A percentile compares a stretch with the other conserved stretches of the same genome.
Conservation (phyloP, 139 green algal species). For the Microglena sp. region DNA sequence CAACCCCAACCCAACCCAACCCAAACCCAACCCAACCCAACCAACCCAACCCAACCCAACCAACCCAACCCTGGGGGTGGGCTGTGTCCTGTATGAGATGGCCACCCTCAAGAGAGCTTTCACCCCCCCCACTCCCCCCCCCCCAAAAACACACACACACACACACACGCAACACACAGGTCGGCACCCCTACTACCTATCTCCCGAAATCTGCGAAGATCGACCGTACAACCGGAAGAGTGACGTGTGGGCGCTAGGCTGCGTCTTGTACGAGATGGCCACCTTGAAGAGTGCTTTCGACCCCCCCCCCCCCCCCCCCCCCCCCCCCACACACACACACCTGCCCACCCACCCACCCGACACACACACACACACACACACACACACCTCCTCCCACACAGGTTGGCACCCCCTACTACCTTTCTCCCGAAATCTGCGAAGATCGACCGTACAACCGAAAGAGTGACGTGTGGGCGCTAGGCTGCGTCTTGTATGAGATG, state of each 20-base stretch:
- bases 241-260: constrained; percentile 60
- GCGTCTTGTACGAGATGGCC: constrained; percentile 57
- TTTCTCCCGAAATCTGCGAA: constrained; percentile 53
- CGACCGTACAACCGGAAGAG: constrained; percentile 63
- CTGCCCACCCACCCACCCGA: too few species aligned
- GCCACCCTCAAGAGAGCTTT: background rate
- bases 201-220: constrained; percentile 70
- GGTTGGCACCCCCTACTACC: constrained; percentile 58
- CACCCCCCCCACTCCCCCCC: too few species aligned
- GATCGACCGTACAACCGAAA: constrained; percentile 53
- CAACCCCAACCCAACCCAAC: background rate
- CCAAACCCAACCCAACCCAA: background rate
- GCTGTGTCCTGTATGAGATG: background rate
- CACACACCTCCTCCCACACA: too few species aligned
- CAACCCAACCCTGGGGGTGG: background rate
- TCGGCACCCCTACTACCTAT: constrained; percentile 63
- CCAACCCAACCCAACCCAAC: background rate
- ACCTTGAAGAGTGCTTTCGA: too few species aligned
- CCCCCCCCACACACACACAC: too few species aligned
- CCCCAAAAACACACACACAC: too few species aligned
- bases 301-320: too few species aligned
- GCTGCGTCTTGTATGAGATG: constrained; percentile 64
- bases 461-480: constrained; percentile 56
- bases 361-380: too few species aligned
- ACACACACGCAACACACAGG: constrained; percentile 4